phyloP scores from a whole-genome alignment of 176 grass and related monocot species.

The Oryza meyeriana region DNA sequence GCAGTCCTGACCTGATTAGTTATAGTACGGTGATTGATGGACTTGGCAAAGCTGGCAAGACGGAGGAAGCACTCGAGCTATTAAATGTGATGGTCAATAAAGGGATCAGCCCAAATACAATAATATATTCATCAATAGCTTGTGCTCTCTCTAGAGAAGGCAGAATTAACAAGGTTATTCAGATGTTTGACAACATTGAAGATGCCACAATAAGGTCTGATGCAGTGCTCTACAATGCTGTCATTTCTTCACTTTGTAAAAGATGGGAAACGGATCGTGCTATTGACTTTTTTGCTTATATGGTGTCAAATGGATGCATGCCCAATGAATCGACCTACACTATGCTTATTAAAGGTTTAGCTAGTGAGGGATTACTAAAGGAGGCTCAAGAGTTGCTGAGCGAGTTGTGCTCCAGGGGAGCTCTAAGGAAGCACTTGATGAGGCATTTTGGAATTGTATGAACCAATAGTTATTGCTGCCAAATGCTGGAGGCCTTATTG shows the following conservation, averaged over 20 bases:
- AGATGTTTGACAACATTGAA: conserved; percentile 36
- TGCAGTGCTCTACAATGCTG: conserved; percentile 50
- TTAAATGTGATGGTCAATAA: conserved; percentile 48
- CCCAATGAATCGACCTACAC: conserved; percentile 51
- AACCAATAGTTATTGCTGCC: neutral
- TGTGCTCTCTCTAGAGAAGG: conserved; percentile 49
- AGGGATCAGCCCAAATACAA: conserved; percentile 51
- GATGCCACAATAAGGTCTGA: conserved; percentile 35
- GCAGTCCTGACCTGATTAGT: conserved; percentile 47
- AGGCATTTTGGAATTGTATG: conserved; percentile 37
- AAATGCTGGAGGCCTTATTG: neutral
- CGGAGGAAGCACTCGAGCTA: conserved; percentile 36
- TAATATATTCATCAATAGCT: conserved; percentile 50
- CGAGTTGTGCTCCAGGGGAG: conserved; percentile 39
- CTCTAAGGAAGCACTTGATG: conserved; percentile 40
- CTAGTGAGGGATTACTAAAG: conserved; percentile 42
- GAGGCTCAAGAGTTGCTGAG: conserved; percentile 47
- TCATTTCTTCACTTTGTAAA: conserved; percentile 54
- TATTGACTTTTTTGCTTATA: conserved; percentile 45
- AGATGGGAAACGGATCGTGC: conserved; percentile 39
- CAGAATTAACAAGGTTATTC: conserved; percentile 34
- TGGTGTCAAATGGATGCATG: conserved; percentile 44
- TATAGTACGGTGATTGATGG: conserved; percentile 59
- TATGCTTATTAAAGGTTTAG: conserved; percentile 50
- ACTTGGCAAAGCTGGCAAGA: conserved; percentile 53